A percentile compares a stretch with the other conserved stretches of the same genome.
phyloP scores from a whole-genome alignment of 2,329 filamentous ascomycete species.

The Pseudogymnoascus sp. region DNA sequence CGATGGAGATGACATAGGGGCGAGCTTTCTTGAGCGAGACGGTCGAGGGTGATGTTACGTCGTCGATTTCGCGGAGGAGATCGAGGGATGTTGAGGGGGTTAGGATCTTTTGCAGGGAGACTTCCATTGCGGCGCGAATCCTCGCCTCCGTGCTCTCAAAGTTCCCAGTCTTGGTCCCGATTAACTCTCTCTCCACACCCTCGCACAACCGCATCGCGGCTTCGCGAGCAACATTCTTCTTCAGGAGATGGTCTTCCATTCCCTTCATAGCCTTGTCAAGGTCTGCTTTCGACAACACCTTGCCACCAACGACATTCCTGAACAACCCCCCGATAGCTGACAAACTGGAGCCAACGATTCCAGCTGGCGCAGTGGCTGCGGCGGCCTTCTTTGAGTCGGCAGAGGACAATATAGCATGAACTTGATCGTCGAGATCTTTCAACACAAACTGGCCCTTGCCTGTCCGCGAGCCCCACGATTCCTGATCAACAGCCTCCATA shows the following conservation, averaged over 20 bases:
- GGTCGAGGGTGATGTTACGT: conserved; percentile 60
- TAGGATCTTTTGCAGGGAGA: conserved; percentile 87
- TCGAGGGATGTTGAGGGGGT: conserved; percentile 94
- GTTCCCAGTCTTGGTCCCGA: conserved; percentile 84
- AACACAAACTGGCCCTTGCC: conserved; percentile 88
- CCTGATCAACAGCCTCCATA: conserved; percentile 68
- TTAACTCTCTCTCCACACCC: conserved; percentile 80
- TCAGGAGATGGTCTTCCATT: conserved; percentile 90
- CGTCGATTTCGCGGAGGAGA: conserved; percentile 85
- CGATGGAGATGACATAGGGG: conserved; percentile 96
- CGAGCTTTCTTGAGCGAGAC: conserved; percentile 59
- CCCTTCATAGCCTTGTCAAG: conserved; percentile 87
- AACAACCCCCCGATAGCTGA: conserved; percentile 84
- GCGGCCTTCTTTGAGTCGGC: conserved; percentile 61
- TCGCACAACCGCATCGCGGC: conserved; percentile 87
- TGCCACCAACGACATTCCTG: conserved; percentile 90
- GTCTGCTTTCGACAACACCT: conserved; percentile 82
- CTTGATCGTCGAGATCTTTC: conserved; percentile 88
- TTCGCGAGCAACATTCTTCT: conserved; percentile 94
- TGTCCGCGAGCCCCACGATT: conserved; percentile 79
- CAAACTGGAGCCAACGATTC: conserved; percentile 72
- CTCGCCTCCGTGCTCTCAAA: conserved; percentile 85
- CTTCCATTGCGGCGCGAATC: conserved; percentile 82
- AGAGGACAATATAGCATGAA: conserved; percentile 78
- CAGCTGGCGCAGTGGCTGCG: conserved; percentile 41